A percentile compares a stretch with the other conserved stretches of the same genome.
Conservation (phyloP, 2,329 filamentous ascomycete genomes). For the Juglanconis oblonga region DNA sequence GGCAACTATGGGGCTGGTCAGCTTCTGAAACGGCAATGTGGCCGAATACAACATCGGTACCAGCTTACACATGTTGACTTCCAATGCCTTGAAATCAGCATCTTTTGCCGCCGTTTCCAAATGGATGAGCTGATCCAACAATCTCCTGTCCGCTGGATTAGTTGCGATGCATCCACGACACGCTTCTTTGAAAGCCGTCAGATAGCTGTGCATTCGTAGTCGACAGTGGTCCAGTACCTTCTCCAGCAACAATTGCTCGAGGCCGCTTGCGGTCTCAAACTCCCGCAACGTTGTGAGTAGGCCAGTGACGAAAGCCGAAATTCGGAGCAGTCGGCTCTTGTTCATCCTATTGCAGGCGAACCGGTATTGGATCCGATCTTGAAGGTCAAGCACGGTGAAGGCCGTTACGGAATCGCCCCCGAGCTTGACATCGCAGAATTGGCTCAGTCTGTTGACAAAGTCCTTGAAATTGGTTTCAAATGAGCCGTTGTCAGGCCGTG, state of each 20-base stretch:
- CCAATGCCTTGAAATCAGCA: neutral
- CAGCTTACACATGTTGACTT: neutral
- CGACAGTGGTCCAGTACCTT: conserved; percentile 1
- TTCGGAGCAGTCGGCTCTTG: neutral
- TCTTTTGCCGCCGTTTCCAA: neutral
- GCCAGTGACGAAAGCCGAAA: neutral
- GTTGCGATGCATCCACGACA: neutral
- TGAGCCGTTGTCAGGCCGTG: neutral
- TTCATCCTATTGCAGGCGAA: conserved; percentile 12
- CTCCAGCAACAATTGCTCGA: neutral
- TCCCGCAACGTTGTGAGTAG: neutral
- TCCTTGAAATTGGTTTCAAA: neutral
- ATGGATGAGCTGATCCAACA: neutral
- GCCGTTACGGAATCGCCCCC: conserved; percentile 13
- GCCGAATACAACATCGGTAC: neutral
- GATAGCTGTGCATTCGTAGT: neutral
- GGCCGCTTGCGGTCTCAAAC: neutral
- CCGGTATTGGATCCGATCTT: conserved; percentile 5
- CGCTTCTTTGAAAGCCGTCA: neutral
- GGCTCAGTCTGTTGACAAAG: conserved; percentile 15
- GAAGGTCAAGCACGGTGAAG: conserved; percentile 6
- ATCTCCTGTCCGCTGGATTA: neutral
- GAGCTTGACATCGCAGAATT: conserved; percentile 13
- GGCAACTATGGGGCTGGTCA: neutral
- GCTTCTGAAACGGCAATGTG: neutral